Conservation (phyloP, 75 land plant genomes). For the Adiantum capillusveneris region DNA sequence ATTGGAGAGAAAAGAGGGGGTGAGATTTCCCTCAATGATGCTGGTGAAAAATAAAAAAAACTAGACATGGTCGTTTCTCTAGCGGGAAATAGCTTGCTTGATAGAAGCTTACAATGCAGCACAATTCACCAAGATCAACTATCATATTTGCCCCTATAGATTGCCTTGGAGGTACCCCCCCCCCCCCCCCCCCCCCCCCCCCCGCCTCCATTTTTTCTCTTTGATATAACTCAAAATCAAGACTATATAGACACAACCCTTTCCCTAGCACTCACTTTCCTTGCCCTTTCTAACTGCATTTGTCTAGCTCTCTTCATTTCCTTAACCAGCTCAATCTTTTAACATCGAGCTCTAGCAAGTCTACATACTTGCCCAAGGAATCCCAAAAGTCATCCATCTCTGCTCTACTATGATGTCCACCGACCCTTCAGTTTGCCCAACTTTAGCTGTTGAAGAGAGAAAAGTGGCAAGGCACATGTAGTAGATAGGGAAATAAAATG, state of each 20-base stretch:
- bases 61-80: slow-evolving; percentile 1
- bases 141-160: slow-evolving; percentile 9
- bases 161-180: slow-evolving; percentile 27
- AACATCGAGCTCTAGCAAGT: neutral
- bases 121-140: slow-evolving; percentile 18
- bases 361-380: slow-evolving; percentile 12
- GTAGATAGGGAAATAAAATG: too few species aligned
- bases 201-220: too few species aligned
- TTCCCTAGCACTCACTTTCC: slow-evolving; percentile 7
- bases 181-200: too few species aligned
- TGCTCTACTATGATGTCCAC: slow-evolving; percentile 17
- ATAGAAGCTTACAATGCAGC: slow-evolving; percentile 21
- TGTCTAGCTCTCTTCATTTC: neutral
- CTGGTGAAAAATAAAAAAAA: slow-evolving; percentile 6
- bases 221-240: slow-evolving; percentile 34
- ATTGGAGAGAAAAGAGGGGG: slow-evolving; percentile 7
- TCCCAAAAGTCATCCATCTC: slow-evolving; percentile 41
- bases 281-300: neutral
- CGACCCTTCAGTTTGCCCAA: slow-evolving; percentile 33
- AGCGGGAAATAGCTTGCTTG: slow-evolving; percentile 15
- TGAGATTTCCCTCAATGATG: neutral
- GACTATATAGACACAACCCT: slow-evolving; percentile 32
- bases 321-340: neutral
- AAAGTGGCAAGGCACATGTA: too few species aligned
- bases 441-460: too few species aligned